Percentiles rank a stretch among this genome's conserved stretches.
Evolutionary conservation across 2,329 filamentous ascomycete genomes (phyloP).

Genomic region (Pseudogymnoascus verrucosus): DNA sequence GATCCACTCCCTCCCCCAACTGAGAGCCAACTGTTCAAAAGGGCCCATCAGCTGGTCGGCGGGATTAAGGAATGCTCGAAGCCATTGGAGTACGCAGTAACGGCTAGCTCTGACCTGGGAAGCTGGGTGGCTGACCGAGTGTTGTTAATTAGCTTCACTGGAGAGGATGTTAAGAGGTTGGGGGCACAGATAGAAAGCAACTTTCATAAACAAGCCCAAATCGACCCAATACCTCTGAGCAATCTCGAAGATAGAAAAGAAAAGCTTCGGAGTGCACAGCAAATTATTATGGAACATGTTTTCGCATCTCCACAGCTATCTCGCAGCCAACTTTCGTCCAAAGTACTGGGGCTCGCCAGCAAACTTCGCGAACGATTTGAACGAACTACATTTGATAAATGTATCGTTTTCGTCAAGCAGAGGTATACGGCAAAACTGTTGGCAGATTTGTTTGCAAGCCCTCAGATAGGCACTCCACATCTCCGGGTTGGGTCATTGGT

Average conservation of each 20-base stretch:
- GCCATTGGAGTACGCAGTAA: slow-evolving; percentile 42
- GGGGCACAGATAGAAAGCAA: slow-evolving; percentile 45
- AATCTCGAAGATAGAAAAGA: slow-evolving; percentile 44
- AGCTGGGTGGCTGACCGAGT: slow-evolving; percentile 77
- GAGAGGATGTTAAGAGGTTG: slow-evolving; percentile 53
- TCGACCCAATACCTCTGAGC: slow-evolving; percentile 21
- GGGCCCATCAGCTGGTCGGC: slow-evolving; percentile 16
- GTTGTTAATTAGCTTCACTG: slow-evolving; percentile 63
- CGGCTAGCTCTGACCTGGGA: slow-evolving; percentile 61
- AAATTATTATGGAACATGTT: slow-evolving; percentile 44
- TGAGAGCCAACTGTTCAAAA: slow-evolving; percentile 56
- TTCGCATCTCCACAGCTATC: slow-evolving; percentile 33
- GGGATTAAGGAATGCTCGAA: slow-evolving; percentile 26
- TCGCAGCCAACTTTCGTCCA: slow-evolving; percentile 52
- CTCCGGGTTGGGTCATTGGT: slow-evolving; percentile 58
- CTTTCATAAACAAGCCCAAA: slow-evolving; percentile 24
- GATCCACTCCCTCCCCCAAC: slow-evolving; percentile 39
- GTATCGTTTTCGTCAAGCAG: slow-evolving; percentile 81
- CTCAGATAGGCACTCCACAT: slow-evolving; percentile 46
- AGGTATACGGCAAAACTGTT: slow-evolving; percentile 71
- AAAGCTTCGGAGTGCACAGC: slow-evolving; percentile 50
- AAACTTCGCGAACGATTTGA: slow-evolving; percentile 58
- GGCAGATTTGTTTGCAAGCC: slow-evolving; percentile 54
- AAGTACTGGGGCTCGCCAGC: slow-evolving; percentile 55
- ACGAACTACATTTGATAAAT: slow-evolving; percentile 49